Evolutionary conservation across 1,284 basidiomycete species (phyloP).

Genomic region (Athelia sp.): DNA sequence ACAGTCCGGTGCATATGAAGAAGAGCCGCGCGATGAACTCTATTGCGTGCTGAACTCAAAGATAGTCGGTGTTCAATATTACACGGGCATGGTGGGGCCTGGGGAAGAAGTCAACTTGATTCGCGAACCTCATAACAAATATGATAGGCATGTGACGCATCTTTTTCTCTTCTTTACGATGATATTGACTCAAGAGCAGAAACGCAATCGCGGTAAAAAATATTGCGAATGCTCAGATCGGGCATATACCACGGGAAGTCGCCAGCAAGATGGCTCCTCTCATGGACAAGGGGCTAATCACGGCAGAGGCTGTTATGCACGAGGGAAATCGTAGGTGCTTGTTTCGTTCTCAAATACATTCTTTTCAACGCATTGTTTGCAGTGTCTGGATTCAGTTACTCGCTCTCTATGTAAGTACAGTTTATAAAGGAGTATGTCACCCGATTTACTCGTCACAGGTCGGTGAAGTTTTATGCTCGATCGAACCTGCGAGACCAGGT

Average conservation of each 20-base stretch:
- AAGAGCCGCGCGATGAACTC: conserved; percentile 57
- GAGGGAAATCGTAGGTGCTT: conserved; percentile 61
- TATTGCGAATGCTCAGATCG: conserved; percentile 68
- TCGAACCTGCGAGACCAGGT: conserved; percentile 52
- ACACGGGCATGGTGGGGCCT: conserved; percentile 69
- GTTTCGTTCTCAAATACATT: no score
- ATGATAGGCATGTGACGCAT: conserved; percentile 50
- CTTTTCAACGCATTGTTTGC: conserved; percentile 1
- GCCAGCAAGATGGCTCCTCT: conserved; percentile 63
- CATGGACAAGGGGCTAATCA: conserved; percentile 59
- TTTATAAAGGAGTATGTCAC: conserved; percentile 10
- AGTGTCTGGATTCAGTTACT: conserved; percentile 31
- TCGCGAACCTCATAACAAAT: conserved; percentile 64
- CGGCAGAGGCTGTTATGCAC: conserved; percentile 72
- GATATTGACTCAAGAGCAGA: conserved; percentile 26
- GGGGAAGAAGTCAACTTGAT: conserved; percentile 76
- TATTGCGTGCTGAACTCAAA: conserved; percentile 56
- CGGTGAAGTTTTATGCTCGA: conserved; percentile 67
- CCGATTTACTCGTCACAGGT: conserved; percentile 34
- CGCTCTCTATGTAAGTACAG: conserved; percentile 48
- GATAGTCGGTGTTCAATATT: conserved; percentile 82
- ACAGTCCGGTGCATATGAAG: conserved; percentile 28
- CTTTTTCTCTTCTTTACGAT: conserved; percentile 7
- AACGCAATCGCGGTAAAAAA: conserved; percentile 81
- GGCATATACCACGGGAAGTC: conserved; percentile 67